Conservation (phyloP, 2,329 filamentous ascomycete species). For the Trichoderma brevicompactum region DNA sequence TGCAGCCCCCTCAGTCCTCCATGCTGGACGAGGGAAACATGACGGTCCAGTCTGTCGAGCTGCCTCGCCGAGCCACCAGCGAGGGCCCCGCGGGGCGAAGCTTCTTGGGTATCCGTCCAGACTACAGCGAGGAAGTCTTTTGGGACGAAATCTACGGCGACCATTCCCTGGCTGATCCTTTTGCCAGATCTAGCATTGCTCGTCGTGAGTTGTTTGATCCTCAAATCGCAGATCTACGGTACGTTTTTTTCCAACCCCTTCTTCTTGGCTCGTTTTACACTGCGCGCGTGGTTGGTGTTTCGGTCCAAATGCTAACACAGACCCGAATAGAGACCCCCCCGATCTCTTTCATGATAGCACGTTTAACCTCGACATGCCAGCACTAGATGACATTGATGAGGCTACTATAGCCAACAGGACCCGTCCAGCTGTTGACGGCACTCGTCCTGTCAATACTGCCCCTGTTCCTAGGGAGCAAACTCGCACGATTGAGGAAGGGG, state of each 20-base stretch:
- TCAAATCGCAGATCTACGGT: constrained; percentile 47
- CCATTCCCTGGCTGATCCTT: background rate
- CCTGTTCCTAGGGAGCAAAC: too few relatives aligned
- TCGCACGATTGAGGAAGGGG: too few relatives aligned
- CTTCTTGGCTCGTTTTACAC: constrained; percentile 17
- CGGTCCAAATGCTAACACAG: background rate
- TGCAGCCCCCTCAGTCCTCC: constrained; percentile 59
- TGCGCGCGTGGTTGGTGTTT: constrained; percentile 34
- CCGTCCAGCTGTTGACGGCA: constrained; percentile 30
- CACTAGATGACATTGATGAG: constrained; percentile 53
- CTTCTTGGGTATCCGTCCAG: constrained; percentile 54
- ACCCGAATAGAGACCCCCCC: constrained; percentile 41
- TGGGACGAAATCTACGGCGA: constrained; percentile 10
- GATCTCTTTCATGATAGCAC: constrained; percentile 52
- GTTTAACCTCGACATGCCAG: constrained; percentile 56
- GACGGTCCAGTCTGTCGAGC: constrained; percentile 63
- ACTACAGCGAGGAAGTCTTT: constrained; percentile 33
- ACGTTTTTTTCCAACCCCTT: constrained; percentile 38
- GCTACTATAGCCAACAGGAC: constrained; percentile 56
- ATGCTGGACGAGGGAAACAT: constrained; percentile 63
- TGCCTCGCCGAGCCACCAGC: constrained; percentile 57
- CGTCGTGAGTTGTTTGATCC: background rate
- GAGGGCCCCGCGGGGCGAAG: constrained; percentile 54
- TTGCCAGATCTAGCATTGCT: background rate
- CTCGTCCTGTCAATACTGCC: background rate